These are phyloP conservation scores for Syzygium oleosum DNA, from an alignment of 345 rosid species.

Conservation along the genomic window DNA sequence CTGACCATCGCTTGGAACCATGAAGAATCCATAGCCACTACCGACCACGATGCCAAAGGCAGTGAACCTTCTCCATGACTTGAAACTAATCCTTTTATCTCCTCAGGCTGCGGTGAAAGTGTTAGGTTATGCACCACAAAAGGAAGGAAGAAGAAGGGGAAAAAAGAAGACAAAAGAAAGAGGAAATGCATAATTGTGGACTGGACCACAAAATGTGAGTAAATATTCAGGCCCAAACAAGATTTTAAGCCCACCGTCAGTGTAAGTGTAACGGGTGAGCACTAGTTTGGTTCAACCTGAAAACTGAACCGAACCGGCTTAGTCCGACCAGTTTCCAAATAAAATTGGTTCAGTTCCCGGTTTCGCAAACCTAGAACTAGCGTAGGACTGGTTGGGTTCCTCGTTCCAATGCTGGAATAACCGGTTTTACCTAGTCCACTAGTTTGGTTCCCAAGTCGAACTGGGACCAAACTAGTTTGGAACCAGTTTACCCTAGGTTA, in stretches of 20 bases:
- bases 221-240: neutral
- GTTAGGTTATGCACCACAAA: neutral
- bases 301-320: neutral
- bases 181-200: neutral
- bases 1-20: neutral
- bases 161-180: neutral
- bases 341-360: neutral
- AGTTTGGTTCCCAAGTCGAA: neutral
- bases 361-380: neutral
- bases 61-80: neutral
- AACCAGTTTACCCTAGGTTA: neutral
- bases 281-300: neutral
- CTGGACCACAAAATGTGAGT: neutral
- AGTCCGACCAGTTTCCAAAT: neutral
- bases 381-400: neutral
- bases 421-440: neutral
- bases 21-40: neutral
- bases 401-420: neutral
- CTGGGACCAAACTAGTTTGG: neutral
- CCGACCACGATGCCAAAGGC: neutral
- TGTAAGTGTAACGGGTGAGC: neutral
- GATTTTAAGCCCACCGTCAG: neutral
- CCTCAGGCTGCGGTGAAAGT: neutral
- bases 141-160: neutral
- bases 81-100: neutral